These are phyloP conservation scores for Sugiyamaella marilandica DNA, from an alignment of 805 yeast genomes.

Conservation along the genomic window DNA sequence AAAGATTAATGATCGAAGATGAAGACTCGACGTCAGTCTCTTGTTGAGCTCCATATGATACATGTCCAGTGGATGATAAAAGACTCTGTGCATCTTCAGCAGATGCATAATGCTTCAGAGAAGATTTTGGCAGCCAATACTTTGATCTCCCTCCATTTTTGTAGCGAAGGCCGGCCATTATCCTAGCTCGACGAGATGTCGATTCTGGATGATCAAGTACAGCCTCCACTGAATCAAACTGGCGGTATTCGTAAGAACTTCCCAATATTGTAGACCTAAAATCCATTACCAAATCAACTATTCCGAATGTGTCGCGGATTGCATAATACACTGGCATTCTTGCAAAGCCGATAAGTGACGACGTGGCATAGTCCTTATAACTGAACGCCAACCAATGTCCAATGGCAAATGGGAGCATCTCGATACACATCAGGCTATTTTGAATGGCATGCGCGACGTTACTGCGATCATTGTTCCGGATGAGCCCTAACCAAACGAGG, in stretches of 20 bases:
- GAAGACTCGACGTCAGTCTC: background rate
- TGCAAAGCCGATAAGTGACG: slow-evolving; percentile 61
- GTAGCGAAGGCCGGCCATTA: slow-evolving; percentile 80
- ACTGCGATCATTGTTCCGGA: slow-evolving; percentile 31
- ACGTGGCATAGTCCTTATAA: slow-evolving; percentile 61
- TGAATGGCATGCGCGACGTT: slow-evolving; percentile 58
- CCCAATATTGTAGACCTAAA: slow-evolving; percentile 66
- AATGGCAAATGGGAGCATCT: slow-evolving; percentile 76
- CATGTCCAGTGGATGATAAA: background rate
- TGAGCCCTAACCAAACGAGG: slow-evolving; percentile 33
- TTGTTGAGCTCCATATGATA: background rate
- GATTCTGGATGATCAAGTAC: slow-evolving; percentile 60
- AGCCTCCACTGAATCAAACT: slow-evolving; percentile 77
- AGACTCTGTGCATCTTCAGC: background rate
- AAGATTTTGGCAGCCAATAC: slow-evolving; percentile 62
- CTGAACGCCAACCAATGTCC: slow-evolving; percentile 89
- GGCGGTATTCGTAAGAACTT: slow-evolving; percentile 69
- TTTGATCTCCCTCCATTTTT: slow-evolving; percentile 71
- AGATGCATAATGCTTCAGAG: background rate
- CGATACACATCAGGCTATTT: slow-evolving; percentile 74
- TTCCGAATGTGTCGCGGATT: slow-evolving; percentile 67
- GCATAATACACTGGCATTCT: slow-evolving; percentile 61
- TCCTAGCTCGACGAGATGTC: slow-evolving; percentile 57
- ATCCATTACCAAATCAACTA: slow-evolving; percentile 75
- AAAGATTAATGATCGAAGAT: background rate